A percentile compares a stretch with the other conserved stretches of the same genome.
Evolutionary conservation across 2,329 filamentous ascomycete species (phyloP).

Genomic region (Ascochyta fabae): DNA sequence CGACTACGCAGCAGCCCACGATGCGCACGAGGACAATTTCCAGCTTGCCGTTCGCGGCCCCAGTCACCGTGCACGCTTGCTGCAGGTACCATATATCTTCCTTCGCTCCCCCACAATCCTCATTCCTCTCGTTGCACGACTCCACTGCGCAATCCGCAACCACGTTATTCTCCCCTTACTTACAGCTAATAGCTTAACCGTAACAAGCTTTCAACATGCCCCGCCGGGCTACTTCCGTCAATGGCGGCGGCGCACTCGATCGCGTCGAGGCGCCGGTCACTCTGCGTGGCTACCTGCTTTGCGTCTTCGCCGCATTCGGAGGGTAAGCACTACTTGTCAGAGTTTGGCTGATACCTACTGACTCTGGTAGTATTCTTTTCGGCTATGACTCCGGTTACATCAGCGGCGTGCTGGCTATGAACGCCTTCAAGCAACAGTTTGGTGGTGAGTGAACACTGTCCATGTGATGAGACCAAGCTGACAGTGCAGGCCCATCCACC

Average conservation of each 20-base stretch:
- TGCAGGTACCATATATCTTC: conserved; percentile 7
- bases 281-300: conserved; percentile 54
- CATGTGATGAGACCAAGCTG: background rate
- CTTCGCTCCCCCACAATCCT: background rate
- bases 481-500: conserved; percentile 62
- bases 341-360: background rate
- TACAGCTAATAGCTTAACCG: conserved; percentile 10
- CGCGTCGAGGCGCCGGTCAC: conserved; percentile 61
- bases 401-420: conserved; percentile 64
- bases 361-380: conserved; percentile 63
- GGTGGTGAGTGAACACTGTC: conserved; percentile 46
- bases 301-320: conserved; percentile 57
- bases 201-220: conserved; percentile 28
- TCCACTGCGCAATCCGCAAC: conserved; percentile 2
- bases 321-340: conserved; percentile 46
- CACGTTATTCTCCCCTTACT: conserved; percentile 13
- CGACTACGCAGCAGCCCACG: conserved; percentile 1
- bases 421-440: conserved; percentile 46
- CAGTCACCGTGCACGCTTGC: background rate
- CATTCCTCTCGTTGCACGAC: conserved; percentile 9
- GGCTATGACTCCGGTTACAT: conserved; percentile 82
- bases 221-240: conserved; percentile 33
- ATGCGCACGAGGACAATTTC: conserved; percentile 1
- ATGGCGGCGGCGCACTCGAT: conserved; percentile 51
- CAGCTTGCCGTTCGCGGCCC: background rate